Evolutionary conservation across 1,139 yeast genomes (phyloP).

Genomic region (Kurtzmaniella quercitrusa): DNA sequence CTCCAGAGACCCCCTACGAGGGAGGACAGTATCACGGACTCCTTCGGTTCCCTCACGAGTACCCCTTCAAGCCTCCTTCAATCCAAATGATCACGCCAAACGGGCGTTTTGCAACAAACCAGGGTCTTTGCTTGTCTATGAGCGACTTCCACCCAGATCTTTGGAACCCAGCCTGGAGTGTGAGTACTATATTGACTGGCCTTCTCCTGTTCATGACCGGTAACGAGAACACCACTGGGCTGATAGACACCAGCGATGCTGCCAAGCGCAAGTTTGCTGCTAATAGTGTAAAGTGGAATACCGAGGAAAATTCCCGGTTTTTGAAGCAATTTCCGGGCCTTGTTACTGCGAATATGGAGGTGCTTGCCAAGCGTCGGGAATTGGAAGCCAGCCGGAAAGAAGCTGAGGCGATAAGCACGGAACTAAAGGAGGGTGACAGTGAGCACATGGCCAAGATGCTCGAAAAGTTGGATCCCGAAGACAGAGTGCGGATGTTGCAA

Average conservation of each 20-base stretch:
- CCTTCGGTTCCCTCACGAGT: slow-evolving; percentile 76
- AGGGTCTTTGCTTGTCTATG: slow-evolving; percentile 80
- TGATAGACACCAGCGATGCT: slow-evolving; percentile 31
- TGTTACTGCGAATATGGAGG: slow-evolving; percentile 41
- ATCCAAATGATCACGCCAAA: slow-evolving; percentile 87
- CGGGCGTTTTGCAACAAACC: slow-evolving; percentile 73
- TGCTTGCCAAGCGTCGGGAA: slow-evolving; percentile 17
- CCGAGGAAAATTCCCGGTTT: slow-evolving; percentile 51
- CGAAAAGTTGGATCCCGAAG: slow-evolving; percentile 40
- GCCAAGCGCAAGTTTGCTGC: slow-evolving; percentile 36
- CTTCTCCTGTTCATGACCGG: slow-evolving; percentile 82
- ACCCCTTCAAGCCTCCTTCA: slow-evolving; percentile 91
- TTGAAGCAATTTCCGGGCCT: slow-evolving; percentile 64
- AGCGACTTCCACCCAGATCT: slow-evolving; percentile 90
- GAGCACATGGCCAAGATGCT: slow-evolving; percentile 12
- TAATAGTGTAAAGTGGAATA: slow-evolving; percentile 66
- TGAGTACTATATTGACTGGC: slow-evolving; percentile 80
- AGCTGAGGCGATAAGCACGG: slow-evolving; percentile 8
- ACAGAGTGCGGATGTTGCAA: slow-evolving; percentile 33
- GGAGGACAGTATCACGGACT: slow-evolving; percentile 91
- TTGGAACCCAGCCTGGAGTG: slow-evolving; percentile 97
- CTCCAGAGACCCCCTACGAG: slow-evolving; percentile 79
- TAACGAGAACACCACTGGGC: slow-evolving; percentile 37
- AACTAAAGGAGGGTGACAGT: slow-evolving; percentile 2
- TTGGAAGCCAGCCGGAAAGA: slow-evolving; percentile 8